These are phyloP conservation scores for Allium cepa DNA, from an alignment of 106 monocot species.

Conservation along the genomic window DNA sequence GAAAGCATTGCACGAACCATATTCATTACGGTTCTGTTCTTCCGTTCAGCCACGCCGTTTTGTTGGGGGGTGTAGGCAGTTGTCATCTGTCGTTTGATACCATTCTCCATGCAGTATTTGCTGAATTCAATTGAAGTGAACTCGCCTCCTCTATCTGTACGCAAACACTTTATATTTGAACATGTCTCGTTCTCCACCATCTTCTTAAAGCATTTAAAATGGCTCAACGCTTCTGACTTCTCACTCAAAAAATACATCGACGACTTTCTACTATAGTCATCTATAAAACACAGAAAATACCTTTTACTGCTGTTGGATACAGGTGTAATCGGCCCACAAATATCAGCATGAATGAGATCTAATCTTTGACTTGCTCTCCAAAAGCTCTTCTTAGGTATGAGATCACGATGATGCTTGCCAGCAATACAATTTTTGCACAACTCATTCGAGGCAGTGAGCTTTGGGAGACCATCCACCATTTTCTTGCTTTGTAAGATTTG, in stretches of 20 bases:
- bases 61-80: conserved; percentile 3
- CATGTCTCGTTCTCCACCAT: background rate
- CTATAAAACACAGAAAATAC: background rate
- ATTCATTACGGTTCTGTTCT: too few species aligned
- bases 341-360: background rate
- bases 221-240: background rate
- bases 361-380: background rate
- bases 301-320: background rate
- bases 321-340: background rate
- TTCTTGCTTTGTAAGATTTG: background rate
- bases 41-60: background rate
- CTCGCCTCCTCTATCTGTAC: background rate
- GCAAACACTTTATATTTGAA: background rate
- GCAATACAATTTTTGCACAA: background rate
- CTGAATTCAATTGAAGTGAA: background rate
- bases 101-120: background rate
- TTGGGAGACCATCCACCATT: background rate
- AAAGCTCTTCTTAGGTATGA: background rate
- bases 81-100: background rate
- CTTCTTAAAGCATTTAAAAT: background rate
- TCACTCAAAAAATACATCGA: too few species aligned
- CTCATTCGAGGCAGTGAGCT: background rate
- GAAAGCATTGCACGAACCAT: too few species aligned
- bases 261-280: background rate
- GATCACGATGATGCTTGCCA: background rate